Base-by-base conservation (phyloP, 73 alveolate species). In the Blepharisma japonicum region DNA sequence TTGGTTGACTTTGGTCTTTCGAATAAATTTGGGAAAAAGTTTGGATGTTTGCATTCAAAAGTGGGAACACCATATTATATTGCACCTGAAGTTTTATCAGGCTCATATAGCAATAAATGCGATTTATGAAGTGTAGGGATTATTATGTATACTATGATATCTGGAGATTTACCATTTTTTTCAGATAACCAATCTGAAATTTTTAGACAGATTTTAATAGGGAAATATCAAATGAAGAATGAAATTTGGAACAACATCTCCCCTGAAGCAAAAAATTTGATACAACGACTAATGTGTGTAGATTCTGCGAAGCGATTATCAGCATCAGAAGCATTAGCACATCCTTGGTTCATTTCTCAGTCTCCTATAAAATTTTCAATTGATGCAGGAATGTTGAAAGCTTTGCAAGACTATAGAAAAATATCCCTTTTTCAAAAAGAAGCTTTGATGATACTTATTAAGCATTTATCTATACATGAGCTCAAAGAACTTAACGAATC, bases 1-100 rank as follows among this genome's bases (percentile, higher is more conserved):
- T 90, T 95, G 20, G 94, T 95, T 9, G 99, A 94, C 83, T 95
- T 95, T 83, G 99, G 99, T 6, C 87, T 96, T 6, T 74, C 89
- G 7, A 49, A 83, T 39, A 86, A 74, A 81, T 80, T 84, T 54
- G 80, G 9, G 23, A 50, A 32, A 79, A 84, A 68, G 14, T 38
- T 61, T 21, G 3, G 3, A 25, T 1, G 4, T 9, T 20, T 53
- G 23, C 67, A 53, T 53, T 53, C 77, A 2, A 71, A 68, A 49
- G 91, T 84, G 6, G 91, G 91, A 7, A 84, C 91, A 7, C 86
- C 87, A n/a, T 66, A 77, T 7, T 84, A 84, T 81, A 83, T 84
- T 21, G 91, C 91, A 8, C 91, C 91, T 18, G 91, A 84, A 81
- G 79, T 84, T 14, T 50, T 84, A 42, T 55, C 70, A 79, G 91